Evolutionary conservation across 345 rosid species (phyloP), one percentile per base, ranked within the genome.

Genomic region (Populus davidiana): DNA sequence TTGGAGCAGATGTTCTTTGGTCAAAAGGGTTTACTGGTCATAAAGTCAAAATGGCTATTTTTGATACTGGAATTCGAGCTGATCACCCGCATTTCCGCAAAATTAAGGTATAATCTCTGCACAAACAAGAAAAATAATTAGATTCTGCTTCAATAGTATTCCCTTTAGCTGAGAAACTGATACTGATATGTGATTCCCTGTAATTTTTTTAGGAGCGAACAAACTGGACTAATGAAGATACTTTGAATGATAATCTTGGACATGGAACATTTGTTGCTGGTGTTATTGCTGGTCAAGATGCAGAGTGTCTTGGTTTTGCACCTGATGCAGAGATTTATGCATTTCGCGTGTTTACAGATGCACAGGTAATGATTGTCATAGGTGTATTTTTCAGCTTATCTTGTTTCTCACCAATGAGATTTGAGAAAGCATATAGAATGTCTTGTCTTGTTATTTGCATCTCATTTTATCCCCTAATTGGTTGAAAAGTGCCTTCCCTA

Each of bases 231-330:
- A 92, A 92, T 75, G 99, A 95, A 82, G 90, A 92, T 83, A 95
- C 99, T 72, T 86, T 95, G 82, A 95, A 93, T 90, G 99, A 95
- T 87, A 95, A 95, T 81, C 97, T 95, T 82, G 99, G 99, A 38
- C 99, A 95, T 80, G 99, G 99, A 81, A 95, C 99, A 16, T 95
- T 95, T 88, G 99, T 95, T 73, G 99, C 99, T 18, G 99, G 99
- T 85, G 97, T 95, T 75, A 83, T 95, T 83, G 96, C 98, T 83
- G 99, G 99, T 82, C 91, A 80, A 76, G 90, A 92, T 85, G 67
- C 91, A 62, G 93, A 92, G 70, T 95, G 99, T 86, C 94, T 92
- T 85, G 99, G 98, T 72, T 95, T 95, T 86, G 98, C 99, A 38
- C 92, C 98, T 1, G 98, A 95, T 81, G 88, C 98, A 20, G 98